These are phyloP conservation scores for Linum lewisii DNA, from an alignment of 345 rosid species.

Conservation along the genomic window DNA sequence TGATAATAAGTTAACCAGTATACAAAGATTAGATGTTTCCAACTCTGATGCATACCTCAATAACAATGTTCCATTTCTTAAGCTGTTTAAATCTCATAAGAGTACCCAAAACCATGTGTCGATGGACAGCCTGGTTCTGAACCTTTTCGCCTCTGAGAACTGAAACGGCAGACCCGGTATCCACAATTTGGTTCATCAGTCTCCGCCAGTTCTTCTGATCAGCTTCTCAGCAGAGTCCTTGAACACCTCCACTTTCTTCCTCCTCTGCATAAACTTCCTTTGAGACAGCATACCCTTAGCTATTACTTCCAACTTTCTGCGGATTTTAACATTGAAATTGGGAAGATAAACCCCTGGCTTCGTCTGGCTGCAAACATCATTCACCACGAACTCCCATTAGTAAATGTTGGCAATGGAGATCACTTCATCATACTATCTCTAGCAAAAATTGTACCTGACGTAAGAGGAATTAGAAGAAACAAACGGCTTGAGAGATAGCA, in stretches of 20 bases:
- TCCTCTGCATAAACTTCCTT: conserved; percentile 62
- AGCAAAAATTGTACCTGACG: conserved; percentile 14
- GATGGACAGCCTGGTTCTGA: conserved; percentile 44
- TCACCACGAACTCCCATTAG: neutral
- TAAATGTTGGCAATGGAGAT: neutral
- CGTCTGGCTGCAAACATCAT: conserved; percentile 22
- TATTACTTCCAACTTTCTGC: conserved; percentile 36
- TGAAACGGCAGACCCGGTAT: conserved; percentile 47
- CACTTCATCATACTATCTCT: neutral
- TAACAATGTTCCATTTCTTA: conserved; percentile 73
- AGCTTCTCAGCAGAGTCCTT: conserved; percentile 67
- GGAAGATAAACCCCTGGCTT: conserved; percentile 12
- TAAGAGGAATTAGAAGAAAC: conserved; percentile 19
- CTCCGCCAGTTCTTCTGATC: conserved; percentile 81
- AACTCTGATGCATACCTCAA: conserved; percentile 50
- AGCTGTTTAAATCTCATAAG: conserved; percentile 89
- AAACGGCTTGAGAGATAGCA: conserved; percentile 27
- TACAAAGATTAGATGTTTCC: neutral
- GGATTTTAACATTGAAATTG: conserved; percentile 12
- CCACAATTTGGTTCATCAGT: conserved; percentile 68
- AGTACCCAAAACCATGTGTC: conserved; percentile 69
- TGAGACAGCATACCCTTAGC: conserved; percentile 81
- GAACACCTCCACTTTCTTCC: conserved; percentile 61
- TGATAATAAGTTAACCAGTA: neutral
- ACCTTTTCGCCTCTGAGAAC: conserved; percentile 48